Percentiles rank a stretch among this genome's conserved stretches.
phyloP scores from a whole-genome alignment of 2,329 filamentous ascomycete species.

The Davidsoniella eucalypti region DNA sequence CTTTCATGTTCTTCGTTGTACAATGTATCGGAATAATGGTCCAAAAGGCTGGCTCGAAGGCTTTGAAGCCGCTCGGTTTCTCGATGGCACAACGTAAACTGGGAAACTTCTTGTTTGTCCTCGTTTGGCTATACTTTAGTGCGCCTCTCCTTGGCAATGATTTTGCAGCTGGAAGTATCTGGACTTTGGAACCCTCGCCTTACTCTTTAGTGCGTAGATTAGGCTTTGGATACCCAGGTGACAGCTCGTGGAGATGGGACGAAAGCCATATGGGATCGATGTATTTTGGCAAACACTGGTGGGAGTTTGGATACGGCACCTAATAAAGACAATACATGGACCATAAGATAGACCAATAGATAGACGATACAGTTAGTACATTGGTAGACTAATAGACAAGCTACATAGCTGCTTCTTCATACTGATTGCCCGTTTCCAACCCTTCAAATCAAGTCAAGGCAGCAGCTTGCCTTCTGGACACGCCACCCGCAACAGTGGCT shows the following conservation, averaged over 20 bases:
- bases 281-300: conserved; percentile 48
- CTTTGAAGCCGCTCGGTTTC: conserved; percentile 16
- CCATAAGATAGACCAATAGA: background rate
- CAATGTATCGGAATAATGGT: conserved; percentile 49
- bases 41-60: conserved; percentile 28
- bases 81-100: conserved; percentile 31
- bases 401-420: background rate
- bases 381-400: background rate
- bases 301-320: conserved; percentile 27
- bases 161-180: conserved; percentile 55
- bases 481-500: background rate
- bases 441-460: background rate
- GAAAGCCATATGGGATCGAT: conserved; percentile 33
- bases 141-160: conserved; percentile 56
- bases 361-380: background rate
- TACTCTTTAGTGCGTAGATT: conserved; percentile 52
- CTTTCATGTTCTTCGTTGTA: conserved; percentile 54
- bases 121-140: conserved; percentile 53
- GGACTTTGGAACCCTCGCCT: conserved; percentile 70
- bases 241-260: conserved; percentile 53
- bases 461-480: background rate
- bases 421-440: background rate
- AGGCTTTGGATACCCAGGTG: conserved; percentile 43
- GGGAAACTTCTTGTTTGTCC: conserved; percentile 45
- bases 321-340: background rate